Base-by-base conservation (phyloP, 1,284 basidiomycete genomes). In the Tremellales sp. region DNA sequence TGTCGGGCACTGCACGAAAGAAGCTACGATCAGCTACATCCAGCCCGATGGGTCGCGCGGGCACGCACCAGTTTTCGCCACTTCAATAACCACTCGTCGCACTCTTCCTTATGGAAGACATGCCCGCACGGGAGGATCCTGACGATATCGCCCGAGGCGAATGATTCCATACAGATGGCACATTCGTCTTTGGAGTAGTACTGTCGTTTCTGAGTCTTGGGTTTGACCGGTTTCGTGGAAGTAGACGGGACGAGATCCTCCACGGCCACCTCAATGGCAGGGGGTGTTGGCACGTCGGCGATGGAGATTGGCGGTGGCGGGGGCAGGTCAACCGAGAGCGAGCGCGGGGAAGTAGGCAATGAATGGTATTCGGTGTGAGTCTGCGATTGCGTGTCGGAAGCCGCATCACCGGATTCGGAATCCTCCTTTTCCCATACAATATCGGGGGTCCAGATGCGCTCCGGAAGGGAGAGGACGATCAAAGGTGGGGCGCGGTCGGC, bases 51-150 rank as follows among this genome's bases (percentile, higher is more conserved):
- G 53, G 34, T 48, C 47, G 52, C 26, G 35, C 13, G 26, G 22
- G 8, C 13, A 78, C 84, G 63, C 61, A 90, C 88, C 67, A 91
- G 73, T 75, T 93, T 91, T 76, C 90, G 87, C 70, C 86, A 81
- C 54, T 85, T 82, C 51, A 91, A 84, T 50, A 95, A 74, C 91
- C 91, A 95, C 57, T 84, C 79, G 65, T 91, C 88, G 35, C 93
- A 82, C 70, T 93, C 89, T 37, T 84, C 81, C 45, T 74, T 72
- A 54, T 76, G 76, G 54, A 75, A 78, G 26, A 93, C 82, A 66
- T 94, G 91, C 43, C 87, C 84, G 63, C 91, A 95, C 0, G 91
- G 91, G 39, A 94, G 68, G 43, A 92, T 87, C 55, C 90, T 80
- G 28, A 94, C 87, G 53, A 82, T 78, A 65, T 95, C 91, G 2